Evolutionary conservation across 192 early-diverging fungal species (phyloP).

Genomic region (Backusella australiensis): DNA sequence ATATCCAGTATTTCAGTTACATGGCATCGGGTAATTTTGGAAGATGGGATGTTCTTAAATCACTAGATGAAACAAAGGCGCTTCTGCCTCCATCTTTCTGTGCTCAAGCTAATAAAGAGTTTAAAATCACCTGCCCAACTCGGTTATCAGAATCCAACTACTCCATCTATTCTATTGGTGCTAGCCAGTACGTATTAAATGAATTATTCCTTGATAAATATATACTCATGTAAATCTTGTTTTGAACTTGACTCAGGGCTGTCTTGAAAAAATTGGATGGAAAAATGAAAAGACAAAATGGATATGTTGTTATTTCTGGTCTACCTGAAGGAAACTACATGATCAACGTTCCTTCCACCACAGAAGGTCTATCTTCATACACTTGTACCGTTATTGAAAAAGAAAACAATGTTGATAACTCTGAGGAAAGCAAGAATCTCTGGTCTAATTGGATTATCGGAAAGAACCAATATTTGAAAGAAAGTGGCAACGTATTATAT

Average conservation of each 20-base stretch:
- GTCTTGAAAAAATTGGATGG: background rate
- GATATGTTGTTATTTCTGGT: conserved; percentile 1
- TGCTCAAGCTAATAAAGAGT: conserved; percentile 11
- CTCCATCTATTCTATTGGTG: conserved; percentile 17
- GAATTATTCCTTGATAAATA: background rate
- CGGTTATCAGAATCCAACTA: background rate
- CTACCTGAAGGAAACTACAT: conserved; percentile 3
- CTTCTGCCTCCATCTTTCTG: conserved; percentile 18
- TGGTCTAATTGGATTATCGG: conserved; percentile 13
- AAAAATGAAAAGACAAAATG: background rate
- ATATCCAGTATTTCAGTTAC: background rate
- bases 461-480: background rate
- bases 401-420: background rate
- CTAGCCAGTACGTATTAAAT: background rate
- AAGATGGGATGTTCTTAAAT: background rate
- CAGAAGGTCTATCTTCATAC: background rate
- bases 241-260: background rate
- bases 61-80: background rate
- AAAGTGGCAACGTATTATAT: background rate
- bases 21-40: background rate
- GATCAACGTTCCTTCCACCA: background rate
- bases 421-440: background rate
- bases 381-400: background rate
- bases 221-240: background rate
- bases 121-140: conserved; percentile 18